Conservation (phyloP, 2,329 filamentous ascomycete species). For the Metarhizium guizhouense region DNA sequence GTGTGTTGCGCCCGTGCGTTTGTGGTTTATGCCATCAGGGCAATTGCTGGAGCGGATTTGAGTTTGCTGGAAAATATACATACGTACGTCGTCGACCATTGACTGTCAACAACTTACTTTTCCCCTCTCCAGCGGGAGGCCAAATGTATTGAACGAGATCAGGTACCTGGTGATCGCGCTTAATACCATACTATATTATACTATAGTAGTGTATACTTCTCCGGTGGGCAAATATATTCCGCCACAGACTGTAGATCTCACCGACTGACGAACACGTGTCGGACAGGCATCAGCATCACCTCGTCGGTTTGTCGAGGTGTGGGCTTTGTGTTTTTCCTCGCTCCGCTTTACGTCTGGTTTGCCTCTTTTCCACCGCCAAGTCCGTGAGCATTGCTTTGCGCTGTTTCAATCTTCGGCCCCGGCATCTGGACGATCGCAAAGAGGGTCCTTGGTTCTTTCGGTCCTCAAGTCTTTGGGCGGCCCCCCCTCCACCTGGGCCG, state of each 20-base stretch:
- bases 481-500: neutral
- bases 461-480: neutral
- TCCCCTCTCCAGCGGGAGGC: too few relatives aligned
- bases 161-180: too few relatives aligned
- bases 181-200: too few relatives aligned
- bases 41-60: neutral
- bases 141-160: too few relatives aligned
- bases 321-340: neutral
- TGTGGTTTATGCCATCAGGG: neutral
- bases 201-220: too few relatives aligned
- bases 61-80: neutral
- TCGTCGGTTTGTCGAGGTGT: too few relatives aligned
- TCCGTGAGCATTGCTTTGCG: neutral
- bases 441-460: neutral
- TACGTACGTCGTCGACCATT: neutral
- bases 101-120: neutral
- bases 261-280: too few relatives aligned
- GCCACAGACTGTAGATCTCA: too few relatives aligned
- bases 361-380: too few relatives aligned
- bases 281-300: too few relatives aligned
- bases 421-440: constrained; percentile 3
- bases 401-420: neutral
- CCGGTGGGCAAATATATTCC: too few relatives aligned
- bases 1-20: neutral
- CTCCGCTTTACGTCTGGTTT: too few relatives aligned